Evolutionary conservation across 2,329 filamentous ascomycete species (phyloP).

Genomic region (Tricladium varicosporioides): DNA sequence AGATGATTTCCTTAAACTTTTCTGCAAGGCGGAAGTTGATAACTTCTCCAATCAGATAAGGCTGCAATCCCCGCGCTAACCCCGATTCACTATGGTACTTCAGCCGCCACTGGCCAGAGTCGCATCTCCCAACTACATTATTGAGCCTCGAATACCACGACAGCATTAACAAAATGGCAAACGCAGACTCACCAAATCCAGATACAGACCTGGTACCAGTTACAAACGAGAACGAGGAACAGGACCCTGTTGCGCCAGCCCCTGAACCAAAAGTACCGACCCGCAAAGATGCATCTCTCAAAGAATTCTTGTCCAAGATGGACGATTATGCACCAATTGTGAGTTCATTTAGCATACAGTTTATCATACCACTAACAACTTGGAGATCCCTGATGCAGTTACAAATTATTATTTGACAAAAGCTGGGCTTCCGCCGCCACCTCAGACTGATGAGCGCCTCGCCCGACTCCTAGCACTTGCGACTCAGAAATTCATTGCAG

Average conservation of each 20-base stretch:
- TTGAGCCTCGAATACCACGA: no score
- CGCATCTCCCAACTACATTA: no score
- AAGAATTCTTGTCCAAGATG: conserved; percentile 94
- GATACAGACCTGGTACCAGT: conserved; percentile 31
- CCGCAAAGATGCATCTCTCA: conserved; percentile 87
- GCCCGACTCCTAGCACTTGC: conserved; percentile 91
- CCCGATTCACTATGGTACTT: not conserved
- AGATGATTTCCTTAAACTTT: conserved; percentile 3
- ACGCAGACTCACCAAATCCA: conserved; percentile 33
- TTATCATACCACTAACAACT: conserved; percentile 10
- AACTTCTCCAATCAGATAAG: conserved; percentile 6
- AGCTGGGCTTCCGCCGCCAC: conserved; percentile 88
- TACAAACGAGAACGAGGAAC: conserved; percentile 27
- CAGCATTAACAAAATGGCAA: conserved; percentile 26
- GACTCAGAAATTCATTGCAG: conserved; percentile 98
- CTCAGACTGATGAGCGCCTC: conserved; percentile 84
- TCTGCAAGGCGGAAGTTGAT: not conserved
- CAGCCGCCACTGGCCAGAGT: no score
- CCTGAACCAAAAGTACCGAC: conserved; percentile 66
- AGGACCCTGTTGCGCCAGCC: conserved; percentile 46
- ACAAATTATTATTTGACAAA: conserved; percentile 98
- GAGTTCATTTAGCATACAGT: conserved; percentile 37
- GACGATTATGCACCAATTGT: conserved; percentile 98
- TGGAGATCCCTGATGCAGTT: conserved; percentile 91
- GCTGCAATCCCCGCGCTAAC: not conserved